phyloP scores from a whole-genome alignment of 805 yeast genomes.

The Candida cerambycidarum region DNA sequence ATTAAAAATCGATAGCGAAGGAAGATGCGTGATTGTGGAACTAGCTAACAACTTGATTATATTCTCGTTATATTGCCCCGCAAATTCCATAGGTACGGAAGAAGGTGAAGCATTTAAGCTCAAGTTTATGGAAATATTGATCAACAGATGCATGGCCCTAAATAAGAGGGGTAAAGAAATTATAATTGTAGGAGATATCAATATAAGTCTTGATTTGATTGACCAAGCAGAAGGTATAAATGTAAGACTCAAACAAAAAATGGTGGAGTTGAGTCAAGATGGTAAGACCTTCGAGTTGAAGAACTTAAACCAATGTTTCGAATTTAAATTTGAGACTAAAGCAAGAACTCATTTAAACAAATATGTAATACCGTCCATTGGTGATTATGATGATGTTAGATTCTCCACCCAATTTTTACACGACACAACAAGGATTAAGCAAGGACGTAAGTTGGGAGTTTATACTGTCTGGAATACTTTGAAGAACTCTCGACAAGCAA shows the following conservation, averaged over 20 bases:
- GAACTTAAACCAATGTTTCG: conserved; percentile 23
- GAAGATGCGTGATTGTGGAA: conserved; percentile 77
- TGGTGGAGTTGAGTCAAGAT: conserved; percentile 21
- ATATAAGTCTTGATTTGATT: conserved; percentile 73
- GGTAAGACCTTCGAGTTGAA: conserved; percentile 14
- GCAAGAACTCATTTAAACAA: conserved; percentile 31
- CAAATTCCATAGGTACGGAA: conserved; percentile 72
- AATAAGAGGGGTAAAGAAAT: conserved; percentile 58
- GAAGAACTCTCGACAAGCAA: conserved; percentile 71
- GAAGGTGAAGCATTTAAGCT: conserved; percentile 62
- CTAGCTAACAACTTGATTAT: conserved; percentile 60
- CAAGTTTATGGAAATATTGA: conserved; percentile 56
- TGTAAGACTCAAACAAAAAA: conserved; percentile 39
- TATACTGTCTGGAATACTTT: conserved; percentile 93
- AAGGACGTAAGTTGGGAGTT: conserved; percentile 60
- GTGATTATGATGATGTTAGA: not conserved
- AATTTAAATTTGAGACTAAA: conserved; percentile 33
- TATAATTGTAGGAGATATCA: conserved; percentile 84
- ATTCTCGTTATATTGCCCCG: conserved; percentile 83
- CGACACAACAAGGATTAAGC: conserved; percentile 58
- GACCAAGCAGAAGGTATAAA: conserved; percentile 76
- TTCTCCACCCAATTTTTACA: conserved; percentile 35
- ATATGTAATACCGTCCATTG: conserved; percentile 23
- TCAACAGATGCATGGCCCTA: conserved; percentile 61
- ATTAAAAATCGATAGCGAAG: conserved; percentile 70